Base-by-base conservation (phyloP, 495 filamentous ascomycete species). In the Apiosordaria backusii region DNA sequence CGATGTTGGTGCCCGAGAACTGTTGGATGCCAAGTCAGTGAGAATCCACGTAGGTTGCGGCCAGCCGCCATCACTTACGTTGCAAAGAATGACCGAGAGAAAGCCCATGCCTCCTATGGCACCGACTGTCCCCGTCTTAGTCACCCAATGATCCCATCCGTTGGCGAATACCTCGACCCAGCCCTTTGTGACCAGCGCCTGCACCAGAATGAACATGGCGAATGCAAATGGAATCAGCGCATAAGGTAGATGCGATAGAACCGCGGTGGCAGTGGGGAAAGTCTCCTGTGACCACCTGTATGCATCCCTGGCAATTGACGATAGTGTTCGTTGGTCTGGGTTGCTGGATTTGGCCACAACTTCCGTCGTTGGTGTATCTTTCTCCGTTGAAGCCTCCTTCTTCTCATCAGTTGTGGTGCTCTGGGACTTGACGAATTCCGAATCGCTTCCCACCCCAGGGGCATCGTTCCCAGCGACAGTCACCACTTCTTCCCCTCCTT, bases 1-100 rank as follows among this genome's bases (percentile, higher is more conserved):
- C 87, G 60, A 89, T 90, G 66, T 90, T 89, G 10, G 87, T 89
- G 16, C 87, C 88, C 13, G 87, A 85, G 66, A 89, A 90, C 87
- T 89, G 70, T 21, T 27, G 24, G 53, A 25, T 53, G 15, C 29
- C 61, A 45, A 45, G 9, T 66, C 6, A 69, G 52, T 45, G 4
- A 16, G n/a, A 59, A 7, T 27, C 0, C n/a, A 9, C 10, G 23
- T 16, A 5, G 13, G 19, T 1, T 16, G 21, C 22, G 25, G 23
- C 18, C 21, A 23, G 22, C 4, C 9, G 55, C 18, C 3, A 55
- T 55, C 52, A 81, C 86, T 80, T 74, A 89, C 87, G 64, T 90
- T 89, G 78, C 87, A 89, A 9, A 90, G 74, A 58, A 89, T 80
- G 3, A 88, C 86, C 9, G 86, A 89, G 4, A 90, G 69, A 63